Evolutionary conservation across 169 alveolate species (phyloP).

Genomic region (Cryptosporidium parvum): DNA sequence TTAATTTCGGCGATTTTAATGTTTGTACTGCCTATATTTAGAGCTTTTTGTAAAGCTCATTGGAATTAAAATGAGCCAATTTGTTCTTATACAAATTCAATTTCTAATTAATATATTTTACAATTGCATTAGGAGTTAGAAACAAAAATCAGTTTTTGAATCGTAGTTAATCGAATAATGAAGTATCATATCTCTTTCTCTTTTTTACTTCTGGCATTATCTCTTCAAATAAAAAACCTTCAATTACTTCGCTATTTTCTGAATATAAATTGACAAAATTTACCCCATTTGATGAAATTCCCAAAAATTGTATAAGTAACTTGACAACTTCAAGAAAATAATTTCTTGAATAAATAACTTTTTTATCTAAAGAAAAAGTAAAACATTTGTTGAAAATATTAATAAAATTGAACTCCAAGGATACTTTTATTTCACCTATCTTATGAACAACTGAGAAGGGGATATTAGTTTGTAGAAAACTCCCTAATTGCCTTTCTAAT

Average conservation of each 20-base stretch:
- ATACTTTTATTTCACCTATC: background rate
- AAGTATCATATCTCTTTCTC: background rate
- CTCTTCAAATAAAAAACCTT: background rate
- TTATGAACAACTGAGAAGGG: conserved; percentile 18
- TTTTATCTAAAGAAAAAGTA: background rate
- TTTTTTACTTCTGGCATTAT: background rate
- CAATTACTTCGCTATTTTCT: background rate
- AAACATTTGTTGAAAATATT: conserved; percentile 19
- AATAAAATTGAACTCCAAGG: background rate
- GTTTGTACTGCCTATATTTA: background rate
- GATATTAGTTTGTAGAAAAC: background rate
- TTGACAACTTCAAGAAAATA: background rate
- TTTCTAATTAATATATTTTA: background rate
- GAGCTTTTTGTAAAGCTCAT: no score
- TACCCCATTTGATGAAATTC: background rate
- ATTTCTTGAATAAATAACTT: background rate
- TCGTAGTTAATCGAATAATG: background rate
- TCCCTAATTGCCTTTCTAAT: conserved; percentile 44
- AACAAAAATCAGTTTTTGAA: background rate
- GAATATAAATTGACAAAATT: background rate
- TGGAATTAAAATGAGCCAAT: background rate
- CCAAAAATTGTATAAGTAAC: conserved; percentile 25
- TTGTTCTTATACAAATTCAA: background rate
- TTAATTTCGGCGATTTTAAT: conserved; percentile 77
- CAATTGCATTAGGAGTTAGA: background rate